Evolutionary conservation across 2,329 filamentous ascomycete genomes (phyloP).

Genomic region (Ceratocystis papillata): DNA sequence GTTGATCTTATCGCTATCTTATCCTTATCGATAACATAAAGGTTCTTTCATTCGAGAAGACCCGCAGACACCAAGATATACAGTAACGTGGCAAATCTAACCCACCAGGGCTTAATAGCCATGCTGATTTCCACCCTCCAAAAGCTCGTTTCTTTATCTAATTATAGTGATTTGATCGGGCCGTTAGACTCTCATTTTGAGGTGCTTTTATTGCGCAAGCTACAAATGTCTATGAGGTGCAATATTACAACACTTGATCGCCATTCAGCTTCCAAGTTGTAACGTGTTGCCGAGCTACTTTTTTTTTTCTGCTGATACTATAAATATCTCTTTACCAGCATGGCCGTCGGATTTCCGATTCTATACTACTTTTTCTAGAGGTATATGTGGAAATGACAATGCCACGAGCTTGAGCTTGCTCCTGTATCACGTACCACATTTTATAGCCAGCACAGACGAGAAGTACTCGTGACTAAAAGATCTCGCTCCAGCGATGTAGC

Average conservation of each 20-base stretch:
- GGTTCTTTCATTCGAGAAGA: neutral
- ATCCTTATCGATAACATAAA: neutral
- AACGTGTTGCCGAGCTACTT: neutral
- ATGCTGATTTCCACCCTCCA: neutral
- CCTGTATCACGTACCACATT: constrained; percentile 2
- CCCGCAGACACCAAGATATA: neutral
- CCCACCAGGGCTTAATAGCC: neutral
- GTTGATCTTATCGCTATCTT: neutral
- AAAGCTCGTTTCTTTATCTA: no score
- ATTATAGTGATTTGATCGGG: neutral
- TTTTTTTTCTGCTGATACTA: neutral
- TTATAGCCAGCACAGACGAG: neutral
- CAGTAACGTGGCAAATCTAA: neutral
- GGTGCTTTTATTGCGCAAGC: neutral
- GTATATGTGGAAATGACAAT: constrained; percentile 2
- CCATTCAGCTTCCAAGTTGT: neutral
- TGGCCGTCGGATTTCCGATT: neutral
- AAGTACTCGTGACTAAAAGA: neutral
- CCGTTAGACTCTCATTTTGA: neutral
- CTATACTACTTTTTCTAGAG: neutral
- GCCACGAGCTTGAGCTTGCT: neutral
- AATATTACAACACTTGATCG: constrained; percentile 1
- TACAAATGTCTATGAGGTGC: neutral
- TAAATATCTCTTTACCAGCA: neutral
- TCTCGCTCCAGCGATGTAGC: neutral